A percentile compares a stretch with the other conserved stretches of the same genome.
Conservation (phyloP, 352 stramenopile species). For the Phytophthora hybrid region DNA sequence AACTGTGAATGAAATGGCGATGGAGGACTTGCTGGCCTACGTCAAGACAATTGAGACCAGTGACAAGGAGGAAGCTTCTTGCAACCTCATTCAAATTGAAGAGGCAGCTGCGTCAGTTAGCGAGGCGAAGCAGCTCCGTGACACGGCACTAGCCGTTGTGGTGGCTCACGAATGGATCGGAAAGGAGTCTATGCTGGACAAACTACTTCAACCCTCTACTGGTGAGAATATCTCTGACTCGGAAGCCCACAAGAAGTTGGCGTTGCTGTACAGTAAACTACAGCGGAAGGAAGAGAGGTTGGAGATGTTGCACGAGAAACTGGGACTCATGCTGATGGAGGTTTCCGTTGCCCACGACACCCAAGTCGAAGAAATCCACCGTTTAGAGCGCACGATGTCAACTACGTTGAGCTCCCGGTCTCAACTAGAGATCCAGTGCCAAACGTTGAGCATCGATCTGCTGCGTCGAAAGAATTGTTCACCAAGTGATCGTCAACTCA, state of each 20-base stretch:
- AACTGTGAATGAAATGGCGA: constrained; percentile 8
- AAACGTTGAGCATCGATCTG: neutral
- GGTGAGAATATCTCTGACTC: neutral
- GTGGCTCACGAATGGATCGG: neutral
- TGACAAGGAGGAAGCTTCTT: neutral
- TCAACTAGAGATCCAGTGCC: constrained; percentile 2
- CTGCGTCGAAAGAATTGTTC: neutral
- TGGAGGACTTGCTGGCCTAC: constrained; percentile 2
- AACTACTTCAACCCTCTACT: neutral
- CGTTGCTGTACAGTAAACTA: neutral
- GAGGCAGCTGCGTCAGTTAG: neutral
- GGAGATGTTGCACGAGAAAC: neutral
- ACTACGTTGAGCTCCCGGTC: neutral
- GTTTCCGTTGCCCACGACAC: neutral
- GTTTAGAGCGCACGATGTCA: neutral
- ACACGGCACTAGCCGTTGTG: neutral
- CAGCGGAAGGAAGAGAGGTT: neutral
- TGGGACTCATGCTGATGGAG: neutral
- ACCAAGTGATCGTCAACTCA: neutral
- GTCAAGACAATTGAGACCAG: neutral
- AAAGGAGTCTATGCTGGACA: neutral
- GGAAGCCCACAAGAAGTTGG: neutral
- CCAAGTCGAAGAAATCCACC: neutral
- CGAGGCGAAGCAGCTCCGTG: neutral
- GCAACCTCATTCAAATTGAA: neutral